These are phyloP conservation scores for Exsudoporus floridanus DNA, from an alignment of 1,284 basidiomycete species.

Conservation along the genomic window DNA sequence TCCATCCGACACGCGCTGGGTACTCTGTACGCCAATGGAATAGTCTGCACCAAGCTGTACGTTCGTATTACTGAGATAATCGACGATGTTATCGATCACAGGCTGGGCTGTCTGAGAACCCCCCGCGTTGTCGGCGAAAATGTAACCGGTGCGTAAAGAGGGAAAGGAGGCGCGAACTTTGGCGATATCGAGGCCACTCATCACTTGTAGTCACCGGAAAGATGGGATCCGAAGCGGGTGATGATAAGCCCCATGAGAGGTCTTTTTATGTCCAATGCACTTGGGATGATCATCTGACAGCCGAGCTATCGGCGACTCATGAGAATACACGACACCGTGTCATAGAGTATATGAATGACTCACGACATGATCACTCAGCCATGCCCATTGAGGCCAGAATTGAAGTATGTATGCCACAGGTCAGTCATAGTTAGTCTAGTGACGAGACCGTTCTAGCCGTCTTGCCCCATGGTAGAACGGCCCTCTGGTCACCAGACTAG, in stretches of 20 bases:
- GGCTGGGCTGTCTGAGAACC: slow-evolving; percentile 63
- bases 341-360: too few relatives aligned
- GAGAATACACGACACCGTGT: neutral
- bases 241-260: neutral
- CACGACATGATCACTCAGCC: too few relatives aligned
- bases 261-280: neutral
- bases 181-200: slow-evolving; percentile 46
- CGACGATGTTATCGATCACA: slow-evolving; percentile 58
- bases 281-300: slow-evolving; percentile 9
- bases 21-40: slow-evolving; percentile 53
- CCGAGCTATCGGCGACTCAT: neutral
- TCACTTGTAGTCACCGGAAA: slow-evolving; percentile 1
- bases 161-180: slow-evolving; percentile 63
- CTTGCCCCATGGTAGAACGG: too few relatives aligned
- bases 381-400: too few relatives aligned
- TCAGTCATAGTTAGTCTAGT: too few relatives aligned
- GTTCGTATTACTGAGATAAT: slow-evolving; percentile 71
- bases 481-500: too few relatives aligned
- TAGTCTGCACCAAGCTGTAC: slow-evolving; percentile 74
- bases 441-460: too few relatives aligned
- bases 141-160: slow-evolving; percentile 55
- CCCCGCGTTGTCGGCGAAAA: slow-evolving; percentile 79
- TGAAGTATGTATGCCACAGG: too few relatives aligned
- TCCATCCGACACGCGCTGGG: slow-evolving; percentile 52
- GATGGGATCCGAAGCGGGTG: neutral